These are phyloP conservation scores for Diaporthe amygdali DNA, from an alignment of 2,329 filamentous ascomycete genomes.

Conservation along the genomic window DNA sequence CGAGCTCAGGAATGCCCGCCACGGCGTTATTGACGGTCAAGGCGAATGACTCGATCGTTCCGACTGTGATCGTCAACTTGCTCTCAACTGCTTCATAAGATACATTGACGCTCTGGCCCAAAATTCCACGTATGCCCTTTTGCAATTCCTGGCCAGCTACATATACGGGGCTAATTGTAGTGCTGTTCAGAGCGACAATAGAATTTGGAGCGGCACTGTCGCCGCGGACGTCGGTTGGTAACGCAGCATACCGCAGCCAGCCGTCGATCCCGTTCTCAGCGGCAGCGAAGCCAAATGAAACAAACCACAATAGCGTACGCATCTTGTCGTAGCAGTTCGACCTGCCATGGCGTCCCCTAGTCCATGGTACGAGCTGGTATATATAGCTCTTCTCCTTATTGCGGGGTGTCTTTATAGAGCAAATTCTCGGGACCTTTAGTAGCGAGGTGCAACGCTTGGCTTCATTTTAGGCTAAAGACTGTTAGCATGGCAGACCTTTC, in stretches of 20 bases:
- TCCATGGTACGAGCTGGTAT: background rate
- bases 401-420: background rate
- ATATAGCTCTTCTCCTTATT: background rate
- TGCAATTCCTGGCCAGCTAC: conserved; percentile 65
- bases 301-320: background rate
- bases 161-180: conserved; percentile 59
- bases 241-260: conserved; percentile 69
- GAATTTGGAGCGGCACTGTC: conserved; percentile 48
- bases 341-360: background rate
- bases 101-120: conserved; percentile 52
- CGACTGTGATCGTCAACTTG: conserved; percentile 49
- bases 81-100: conserved; percentile 14
- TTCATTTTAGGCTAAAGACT: background rate
- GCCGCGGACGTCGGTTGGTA: conserved; percentile 40
- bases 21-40: conserved; percentile 38
- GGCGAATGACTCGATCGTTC: conserved; percentile 50
- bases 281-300: conserved; percentile 31
- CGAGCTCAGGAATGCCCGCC: conserved; percentile 43
- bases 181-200: conserved; percentile 60
- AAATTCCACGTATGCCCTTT: conserved; percentile 61
- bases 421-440: background rate
- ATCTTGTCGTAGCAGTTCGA: background rate
- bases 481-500: background rate
- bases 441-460: background rate
- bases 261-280: conserved; percentile 66